phyloP scores from a whole-genome alignment of 1,139 yeast genomes.

The Taphrina communis region DNA sequence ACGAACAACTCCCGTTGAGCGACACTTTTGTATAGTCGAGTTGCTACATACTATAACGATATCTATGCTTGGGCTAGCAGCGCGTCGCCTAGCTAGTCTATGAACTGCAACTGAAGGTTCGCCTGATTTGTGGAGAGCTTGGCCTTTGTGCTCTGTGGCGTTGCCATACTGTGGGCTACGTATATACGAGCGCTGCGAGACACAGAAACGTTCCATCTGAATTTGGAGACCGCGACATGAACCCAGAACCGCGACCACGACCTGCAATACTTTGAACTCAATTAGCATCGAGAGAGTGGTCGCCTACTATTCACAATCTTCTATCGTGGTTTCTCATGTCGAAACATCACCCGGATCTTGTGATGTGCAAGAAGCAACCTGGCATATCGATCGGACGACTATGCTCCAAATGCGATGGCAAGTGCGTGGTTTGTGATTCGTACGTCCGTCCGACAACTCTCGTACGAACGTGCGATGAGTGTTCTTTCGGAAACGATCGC shows the following conservation, averaged over 20 bases:
- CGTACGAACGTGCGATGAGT: slow-evolving; percentile 82
- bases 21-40: no score
- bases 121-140: background rate
- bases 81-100: no score
- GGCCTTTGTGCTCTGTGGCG: background rate
- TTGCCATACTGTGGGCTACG: background rate
- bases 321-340: slow-evolving; percentile 61
- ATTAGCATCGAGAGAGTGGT: no score
- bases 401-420: slow-evolving; percentile 88
- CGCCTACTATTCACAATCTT: background rate
- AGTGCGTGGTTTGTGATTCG: slow-evolving; percentile 90
- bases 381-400: slow-evolving; percentile 72
- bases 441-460: slow-evolving; percentile 74
- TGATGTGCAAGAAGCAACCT: slow-evolving; percentile 85
- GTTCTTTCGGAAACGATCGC: slow-evolving; percentile 72
- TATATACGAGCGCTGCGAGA: slow-evolving; percentile 3
- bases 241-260: no score
- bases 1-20: no score
- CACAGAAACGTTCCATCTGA: background rate
- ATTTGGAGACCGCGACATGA: no score
- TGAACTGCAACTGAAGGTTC: no score
- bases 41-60: background rate
- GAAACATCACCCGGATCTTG: slow-evolving; percentile 84
- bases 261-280: no score
- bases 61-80: background rate